Evolutionary conservation across 2,329 filamentous ascomycete genomes (phyloP).

Genomic region (Fusarium hostae): DNA sequence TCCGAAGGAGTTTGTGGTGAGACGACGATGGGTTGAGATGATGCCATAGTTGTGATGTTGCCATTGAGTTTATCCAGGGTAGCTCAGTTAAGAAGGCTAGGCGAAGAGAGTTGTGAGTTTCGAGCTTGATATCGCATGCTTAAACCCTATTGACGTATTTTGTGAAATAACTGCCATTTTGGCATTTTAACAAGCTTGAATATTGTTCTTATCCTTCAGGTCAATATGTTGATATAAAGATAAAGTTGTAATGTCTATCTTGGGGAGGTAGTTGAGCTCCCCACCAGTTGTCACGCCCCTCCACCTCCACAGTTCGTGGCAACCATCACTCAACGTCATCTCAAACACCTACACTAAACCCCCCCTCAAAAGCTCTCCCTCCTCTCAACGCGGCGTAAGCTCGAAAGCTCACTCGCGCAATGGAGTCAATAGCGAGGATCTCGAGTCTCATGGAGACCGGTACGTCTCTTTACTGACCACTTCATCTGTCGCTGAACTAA

Average conservation of each 20-base stretch:
- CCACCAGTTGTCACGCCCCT: constrained; percentile 36
- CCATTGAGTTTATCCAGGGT: constrained; percentile 25
- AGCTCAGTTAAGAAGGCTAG: not conserved
- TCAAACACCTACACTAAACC: constrained; percentile 33
- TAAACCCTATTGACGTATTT: not conserved
- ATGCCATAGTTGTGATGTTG: constrained; percentile 24
- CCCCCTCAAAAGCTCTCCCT: constrained; percentile 14
- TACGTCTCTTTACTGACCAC: constrained; percentile 56
- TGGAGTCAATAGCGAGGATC: constrained; percentile 97
- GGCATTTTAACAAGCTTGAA: not conserved
- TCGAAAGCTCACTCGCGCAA: constrained; percentile 53
- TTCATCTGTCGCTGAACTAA: constrained; percentile 31
- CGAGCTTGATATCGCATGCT: not conserved
- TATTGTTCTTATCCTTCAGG: not conserved
- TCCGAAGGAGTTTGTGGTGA: constrained; percentile 66
- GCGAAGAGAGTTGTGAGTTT: not conserved
- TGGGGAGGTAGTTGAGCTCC: not conserved
- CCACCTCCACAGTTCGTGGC: constrained; percentile 23
- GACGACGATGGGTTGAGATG: constrained; percentile 56
- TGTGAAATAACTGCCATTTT: not conserved
- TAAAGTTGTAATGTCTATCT: not conserved
- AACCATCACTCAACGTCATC: constrained; percentile 42
- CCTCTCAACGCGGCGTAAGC: constrained; percentile 24
- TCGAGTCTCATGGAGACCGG: constrained; percentile 95
- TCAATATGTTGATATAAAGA: not conserved